Percentiles rank a stretch among this genome's conserved stretches.
phyloP scores from a whole-genome alignment of 2,329 filamentous ascomycete species.

The Colletotrichum magnum region DNA sequence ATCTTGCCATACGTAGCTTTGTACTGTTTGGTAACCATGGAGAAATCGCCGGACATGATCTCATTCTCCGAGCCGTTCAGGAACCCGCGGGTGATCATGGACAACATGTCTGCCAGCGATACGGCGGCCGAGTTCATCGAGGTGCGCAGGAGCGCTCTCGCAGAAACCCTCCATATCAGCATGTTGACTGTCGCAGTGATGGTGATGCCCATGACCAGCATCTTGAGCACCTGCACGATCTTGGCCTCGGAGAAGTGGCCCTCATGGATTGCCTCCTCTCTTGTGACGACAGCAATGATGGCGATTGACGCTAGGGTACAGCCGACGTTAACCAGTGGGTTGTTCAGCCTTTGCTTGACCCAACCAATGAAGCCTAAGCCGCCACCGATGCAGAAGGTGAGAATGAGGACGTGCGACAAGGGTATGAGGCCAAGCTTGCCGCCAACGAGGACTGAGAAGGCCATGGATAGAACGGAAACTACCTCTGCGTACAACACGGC shows the following conservation, averaged over 20 bases:
- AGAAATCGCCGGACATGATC: constrained; percentile 76
- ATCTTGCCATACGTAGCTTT: constrained; percentile 78
- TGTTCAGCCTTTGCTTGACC: constrained; percentile 85
- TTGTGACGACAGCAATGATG: constrained; percentile 90
- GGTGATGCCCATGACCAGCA: constrained; percentile 83
- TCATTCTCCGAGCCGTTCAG: constrained; percentile 86
- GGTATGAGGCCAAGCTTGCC: constrained; percentile 76
- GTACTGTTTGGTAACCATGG: constrained; percentile 73
- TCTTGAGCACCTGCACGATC: constrained; percentile 85
- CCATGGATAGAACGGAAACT: constrained; percentile 88
- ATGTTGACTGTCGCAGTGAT: constrained; percentile 83
- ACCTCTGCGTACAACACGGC: constrained; percentile 81
- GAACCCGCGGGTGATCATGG: constrained; percentile 86
- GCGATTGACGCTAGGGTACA: constrained; percentile 90
- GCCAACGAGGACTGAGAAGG: constrained; percentile 73
- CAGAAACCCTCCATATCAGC: constrained; percentile 83
- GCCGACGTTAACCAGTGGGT: constrained; percentile 86
- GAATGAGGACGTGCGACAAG: constrained; percentile 83
- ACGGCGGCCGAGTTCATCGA: constrained; percentile 82
- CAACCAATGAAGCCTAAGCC: constrained; percentile 90
- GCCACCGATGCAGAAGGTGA: constrained; percentile 87
- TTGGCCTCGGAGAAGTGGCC: constrained; percentile 87
- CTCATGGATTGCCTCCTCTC: constrained; percentile 88
- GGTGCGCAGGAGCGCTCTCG: constrained; percentile 79
- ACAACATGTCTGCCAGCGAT: constrained; percentile 84